Percentiles rank a stretch among this genome's conserved stretches.
Conservation (phyloP, 306 rosid genomes). For the Quercus dentata region DNA sequence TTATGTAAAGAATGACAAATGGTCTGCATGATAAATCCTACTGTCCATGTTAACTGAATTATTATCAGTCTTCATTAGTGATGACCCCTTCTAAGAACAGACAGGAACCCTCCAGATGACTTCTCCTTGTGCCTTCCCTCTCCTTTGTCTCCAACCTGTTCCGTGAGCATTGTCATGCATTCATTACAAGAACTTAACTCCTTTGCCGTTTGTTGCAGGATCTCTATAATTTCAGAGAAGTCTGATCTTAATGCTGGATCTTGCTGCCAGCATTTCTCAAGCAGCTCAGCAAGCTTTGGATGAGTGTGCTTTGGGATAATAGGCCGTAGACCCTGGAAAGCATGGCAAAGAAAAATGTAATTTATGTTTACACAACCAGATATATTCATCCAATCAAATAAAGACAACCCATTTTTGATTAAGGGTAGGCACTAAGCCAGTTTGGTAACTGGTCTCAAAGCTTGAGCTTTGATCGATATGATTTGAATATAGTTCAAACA, state of each 20-base stretch:
- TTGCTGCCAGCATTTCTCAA: conserved; percentile 89
- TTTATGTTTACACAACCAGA: neutral
- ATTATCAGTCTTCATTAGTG: conserved; percentile 30
- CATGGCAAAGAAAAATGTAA: conserved; percentile 3
- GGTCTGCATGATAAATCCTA: conserved; percentile 27
- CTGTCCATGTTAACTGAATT: conserved; percentile 23
- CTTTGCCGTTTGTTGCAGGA: conserved; percentile 55
- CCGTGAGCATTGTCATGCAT: neutral
- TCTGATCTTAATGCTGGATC: conserved; percentile 77
- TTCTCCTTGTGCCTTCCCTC: conserved; percentile 62
- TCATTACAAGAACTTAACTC: conserved; percentile 42
- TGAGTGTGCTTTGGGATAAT: conserved; percentile 80
- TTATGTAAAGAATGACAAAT: conserved; percentile 16
- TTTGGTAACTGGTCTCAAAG: neutral
- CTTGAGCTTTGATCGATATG: neutral
- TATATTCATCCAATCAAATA: neutral
- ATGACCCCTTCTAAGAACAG: conserved; percentile 67
- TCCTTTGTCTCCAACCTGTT: conserved; percentile 65
- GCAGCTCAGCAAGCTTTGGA: conserved; percentile 72
- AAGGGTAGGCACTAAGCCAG: neutral
- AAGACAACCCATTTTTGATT: too few species aligned
- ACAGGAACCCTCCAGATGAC: conserved; percentile 54
- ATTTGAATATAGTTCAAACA: neutral
- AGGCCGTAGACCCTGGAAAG: conserved; percentile 77
- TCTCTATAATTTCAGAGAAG: conserved; percentile 70